A percentile compares a stretch with the other conserved stretches of the same genome.
Evolutionary conservation across 2,329 filamentous ascomycete genomes (phyloP).

Genomic region (Fusarium citri): DNA sequence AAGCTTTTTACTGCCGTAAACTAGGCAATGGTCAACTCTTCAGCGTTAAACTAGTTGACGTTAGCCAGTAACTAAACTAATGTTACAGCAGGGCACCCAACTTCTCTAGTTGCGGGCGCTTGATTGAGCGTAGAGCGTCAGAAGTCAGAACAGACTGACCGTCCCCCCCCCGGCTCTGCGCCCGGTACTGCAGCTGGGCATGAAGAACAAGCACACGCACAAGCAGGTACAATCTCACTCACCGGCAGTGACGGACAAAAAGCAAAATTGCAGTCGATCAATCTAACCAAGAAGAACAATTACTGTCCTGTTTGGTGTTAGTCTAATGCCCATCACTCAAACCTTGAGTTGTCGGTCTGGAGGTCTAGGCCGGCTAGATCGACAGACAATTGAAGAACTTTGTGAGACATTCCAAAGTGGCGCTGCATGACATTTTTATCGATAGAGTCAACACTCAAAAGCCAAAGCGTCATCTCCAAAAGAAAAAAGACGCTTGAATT

Average conservation of each 20-base stretch:
- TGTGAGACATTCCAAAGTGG: constrained; percentile 13
- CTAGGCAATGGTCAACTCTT: neutral
- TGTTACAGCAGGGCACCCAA: neutral
- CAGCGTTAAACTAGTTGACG: neutral
- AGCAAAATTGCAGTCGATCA: neutral
- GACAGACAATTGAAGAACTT: neutral
- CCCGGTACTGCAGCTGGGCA: neutral
- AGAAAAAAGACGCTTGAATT: neutral
- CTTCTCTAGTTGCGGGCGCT: neutral
- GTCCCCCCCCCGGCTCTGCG: neutral
- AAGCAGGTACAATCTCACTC: neutral
- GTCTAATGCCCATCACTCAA: neutral
- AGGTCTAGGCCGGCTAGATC: neutral
- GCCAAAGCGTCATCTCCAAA: neutral
- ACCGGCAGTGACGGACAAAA: neutral
- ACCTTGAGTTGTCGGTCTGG: neutral
- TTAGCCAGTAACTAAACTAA: neutral
- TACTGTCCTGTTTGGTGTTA: neutral
- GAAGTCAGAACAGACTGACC: neutral
- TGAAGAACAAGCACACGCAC: neutral
- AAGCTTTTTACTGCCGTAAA: neutral
- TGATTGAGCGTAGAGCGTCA: neutral
- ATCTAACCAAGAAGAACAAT: neutral
- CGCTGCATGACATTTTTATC: constrained; percentile 1
- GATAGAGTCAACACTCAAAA: neutral